A percentile compares a stretch with the other conserved stretches of the same genome.
These are phyloP conservation scores for Tetrapisispora namnaoensis DNA, from an alignment of 805 yeast species.

Conservation along the genomic window DNA sequence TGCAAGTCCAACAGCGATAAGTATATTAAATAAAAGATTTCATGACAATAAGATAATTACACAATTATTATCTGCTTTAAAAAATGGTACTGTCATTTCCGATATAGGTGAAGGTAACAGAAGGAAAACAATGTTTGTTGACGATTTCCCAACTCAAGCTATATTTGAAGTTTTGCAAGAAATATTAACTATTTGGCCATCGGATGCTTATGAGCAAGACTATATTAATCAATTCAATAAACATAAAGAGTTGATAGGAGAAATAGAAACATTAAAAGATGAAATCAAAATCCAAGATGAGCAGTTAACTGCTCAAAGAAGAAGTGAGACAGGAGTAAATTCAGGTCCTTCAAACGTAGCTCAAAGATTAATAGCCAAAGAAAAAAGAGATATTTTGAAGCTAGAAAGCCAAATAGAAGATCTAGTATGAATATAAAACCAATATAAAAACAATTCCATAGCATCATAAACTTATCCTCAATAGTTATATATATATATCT, in stretches of 20 bases:
- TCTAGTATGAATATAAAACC: not conserved
- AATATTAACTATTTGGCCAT: conserved; percentile 29
- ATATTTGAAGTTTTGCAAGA: conserved; percentile 22
- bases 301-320: conserved; percentile 17
- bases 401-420: conserved; percentile 3
- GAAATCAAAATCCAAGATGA: conserved; percentile 20
- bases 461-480: not conserved
- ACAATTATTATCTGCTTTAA: conserved; percentile 36
- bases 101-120: conserved; percentile 17
- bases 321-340: conserved; percentile 4
- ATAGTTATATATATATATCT: too few species aligned
- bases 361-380: conserved; percentile 27
- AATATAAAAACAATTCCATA: not conserved
- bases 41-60: conserved; percentile 25
- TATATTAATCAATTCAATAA: conserved; percentile 36
- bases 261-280: conserved; percentile 25
- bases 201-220: conserved; percentile 33
- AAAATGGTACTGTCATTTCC: conserved; percentile 31
- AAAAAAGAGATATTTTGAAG: conserved; percentile 3
- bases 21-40: conserved; percentile 26
- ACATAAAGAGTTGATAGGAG: conserved; percentile 35
- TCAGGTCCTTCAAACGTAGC: conserved; percentile 17
- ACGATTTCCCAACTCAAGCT: conserved; percentile 27
- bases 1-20: conserved; percentile 18
- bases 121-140: conserved; percentile 31